Evolutionary conservation across 495 filamentous ascomycete species (phyloP), one percentile per base, ranked within the genome.

Genomic region (Beverwykella pulmonaria): DNA sequence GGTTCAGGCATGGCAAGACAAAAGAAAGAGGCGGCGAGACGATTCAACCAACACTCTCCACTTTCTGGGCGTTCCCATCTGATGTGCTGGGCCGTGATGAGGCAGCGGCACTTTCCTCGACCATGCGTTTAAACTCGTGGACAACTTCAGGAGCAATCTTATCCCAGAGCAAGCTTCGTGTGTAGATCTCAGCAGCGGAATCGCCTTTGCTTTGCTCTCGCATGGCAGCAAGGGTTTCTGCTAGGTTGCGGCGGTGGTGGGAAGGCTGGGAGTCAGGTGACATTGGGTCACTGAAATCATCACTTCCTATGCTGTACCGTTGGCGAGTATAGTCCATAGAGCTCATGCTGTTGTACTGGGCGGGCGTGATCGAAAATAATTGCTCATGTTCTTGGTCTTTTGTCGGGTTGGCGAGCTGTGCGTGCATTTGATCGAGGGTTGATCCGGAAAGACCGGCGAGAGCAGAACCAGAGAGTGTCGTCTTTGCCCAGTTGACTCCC

Each of bases 131-230:
- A 79, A 98, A 98, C 77, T 93, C 90, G 62, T 87, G 86, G 55
- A 98, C 93, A 49, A 97, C 91, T 73, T 98, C 92, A 67, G 86
- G 81, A 49, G 95, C 92, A 65, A 98, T 90, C 74, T 90, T 88
- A 72, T 97, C 92, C 92, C 92, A 97, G 70, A 98, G 88, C 63
- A 98, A 83, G 53, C 91, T 94, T 29, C 93, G 83, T 27, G 92
- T 94, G 79, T 98, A 97, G 46, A 97, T 91, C 71, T 96, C 92
- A 29, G 90, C 88, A 36, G 86, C 91, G 55, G 82, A 83, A 2
- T 72, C 72, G 60, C 85, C 80, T 72, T 89, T 87, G 71, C 81
- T 82, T 65, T 81, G 79, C 74, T 78, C 82, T 65, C 92, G 86
- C 87, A 95, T 91, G 27, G 83, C 88, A 65, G 89, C 88, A 32